Evolutionary conservation across 768 basidiomycete species (phyloP), one percentile per base, ranked within the genome.

Genomic region (Lactifluus pinguis): DNA sequence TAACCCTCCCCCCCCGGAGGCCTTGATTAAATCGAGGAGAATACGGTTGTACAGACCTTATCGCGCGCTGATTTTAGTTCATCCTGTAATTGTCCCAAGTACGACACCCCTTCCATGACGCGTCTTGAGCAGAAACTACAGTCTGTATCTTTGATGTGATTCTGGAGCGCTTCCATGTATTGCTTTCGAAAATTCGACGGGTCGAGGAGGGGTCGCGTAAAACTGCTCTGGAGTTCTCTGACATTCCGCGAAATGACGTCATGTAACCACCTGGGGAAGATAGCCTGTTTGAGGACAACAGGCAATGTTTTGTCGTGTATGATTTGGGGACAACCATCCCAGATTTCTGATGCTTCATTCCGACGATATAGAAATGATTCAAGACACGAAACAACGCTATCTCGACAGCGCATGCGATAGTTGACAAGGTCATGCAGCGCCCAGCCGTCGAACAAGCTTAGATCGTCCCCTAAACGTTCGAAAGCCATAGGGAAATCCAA

Each of bases 361-460:
- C 29, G 15, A 19, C 42, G 34, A 13, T 59, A 21, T 8, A 59
- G 38, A 15, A 57, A 15, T 9, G 55, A 38, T 21, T 45, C 44
- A 30, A 55, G 54, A 30, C 41, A 55, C 19, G n/a, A 32, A 19
- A 55, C 54, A 21, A 55, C 8, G 32, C 54, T 55, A 39, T 57
- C 47, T 21, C 55, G 55, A 30, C 55, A 57, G 15, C 48, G 48
- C 29, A 36, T 57, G 48, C 55, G 55, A 48, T 49, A 57, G 34
- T 3, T 21, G 21, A 34, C 34, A 49, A 57, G 55, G 15, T 57
- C 55, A 13, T 38, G 55, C 9, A 57, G 55, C 25, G 55, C 55
- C 47, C 36, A 38, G 36, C 55, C 47, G 3, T 49, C 21, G 48
- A 57, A 57, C 47, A 57, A 19, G 21, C 25, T 4, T 15, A 57